A percentile compares a stretch with the other conserved stretches of the same genome.
These are phyloP conservation scores for Penstemon newberryi DNA, from an alignment of 257 asterid species.

Conservation along the genomic window DNA sequence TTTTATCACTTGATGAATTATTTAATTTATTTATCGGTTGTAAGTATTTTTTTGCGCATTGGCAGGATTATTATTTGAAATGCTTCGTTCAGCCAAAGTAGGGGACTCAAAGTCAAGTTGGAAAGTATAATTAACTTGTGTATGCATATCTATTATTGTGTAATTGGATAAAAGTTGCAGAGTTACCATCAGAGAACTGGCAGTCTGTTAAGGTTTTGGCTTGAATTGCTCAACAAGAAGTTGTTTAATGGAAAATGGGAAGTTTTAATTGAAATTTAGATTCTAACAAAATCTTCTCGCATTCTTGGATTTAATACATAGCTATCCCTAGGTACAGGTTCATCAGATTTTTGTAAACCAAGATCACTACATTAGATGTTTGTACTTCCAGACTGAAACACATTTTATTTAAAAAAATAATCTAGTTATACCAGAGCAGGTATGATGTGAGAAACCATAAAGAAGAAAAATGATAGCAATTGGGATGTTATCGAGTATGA, in stretches of 20 bases:
- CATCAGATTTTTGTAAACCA: too few species aligned
- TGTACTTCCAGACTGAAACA: not conserved
- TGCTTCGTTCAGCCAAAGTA: conserved; percentile 90
- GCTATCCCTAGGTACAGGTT: conserved; percentile 2
- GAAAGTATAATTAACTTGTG: conserved; percentile 60
- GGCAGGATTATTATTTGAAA: conserved; percentile 86
- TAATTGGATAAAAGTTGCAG: not conserved
- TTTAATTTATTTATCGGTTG: conserved; percentile 8
- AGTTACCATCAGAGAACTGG: not conserved
- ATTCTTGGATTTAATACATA: too few species aligned
- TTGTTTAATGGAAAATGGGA: too few species aligned
- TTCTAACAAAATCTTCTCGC: not conserved
- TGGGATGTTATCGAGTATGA: not conserved
- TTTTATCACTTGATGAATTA: conserved; percentile 3
- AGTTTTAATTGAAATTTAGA: not conserved
- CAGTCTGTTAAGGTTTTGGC: not conserved
- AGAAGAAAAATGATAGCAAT: too few species aligned
- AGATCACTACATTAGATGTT: not conserved
- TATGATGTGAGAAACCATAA: not conserved
- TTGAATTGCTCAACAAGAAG: not conserved
- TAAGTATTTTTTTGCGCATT: conserved; percentile 20
- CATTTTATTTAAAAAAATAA: not conserved
- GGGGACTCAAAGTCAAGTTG: conserved; percentile 91
- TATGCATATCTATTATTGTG: not conserved
- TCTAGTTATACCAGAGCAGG: not conserved